Evolutionary conservation across 2,329 filamentous ascomycete species (phyloP), one percentile per base, ranked within the genome.

Genomic region (Aureobasidium uvarum): DNA sequence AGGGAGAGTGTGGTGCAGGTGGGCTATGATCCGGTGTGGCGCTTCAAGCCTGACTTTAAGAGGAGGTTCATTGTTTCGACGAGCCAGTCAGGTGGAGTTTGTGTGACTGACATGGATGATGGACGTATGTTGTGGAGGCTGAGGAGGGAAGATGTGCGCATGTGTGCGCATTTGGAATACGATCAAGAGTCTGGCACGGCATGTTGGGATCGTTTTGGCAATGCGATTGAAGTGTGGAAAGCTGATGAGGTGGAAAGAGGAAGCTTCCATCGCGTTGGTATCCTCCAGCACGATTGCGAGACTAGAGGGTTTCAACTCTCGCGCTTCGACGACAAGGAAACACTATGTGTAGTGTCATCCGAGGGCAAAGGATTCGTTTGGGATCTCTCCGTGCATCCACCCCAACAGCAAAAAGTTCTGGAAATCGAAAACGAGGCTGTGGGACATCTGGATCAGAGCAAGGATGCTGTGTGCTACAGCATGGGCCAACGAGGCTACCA

Each of bases 111-210:
- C 67, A 81, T 82, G 77, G 79, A 81, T 52, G 74, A 75, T 18
- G 79, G 79, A 13, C 66, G 67, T 4, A 70, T 76, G 18, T 69
- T 82, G 6, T 81, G 79, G 77, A 70, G 72, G 13, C 59, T 74
- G 28, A 56, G 67, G 8, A 64, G 68, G 25, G 66, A 75, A 13
- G 71, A 73, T 0, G 79, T 81, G 38, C 74, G 78, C 14, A 74
- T 76, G 5, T 80, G 77, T 64, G 80, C 80, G 1, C 80, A 81
- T 70, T 70, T 82, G 13, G 80, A 82, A 62, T 82, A 82, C 63
- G 60, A 63, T 16, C 60, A 63, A 45, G 74, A 81, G 65, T 76
- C 80, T 70, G 80, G 79, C 13, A 78, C 76, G 56, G 78, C 76
- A 2, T 78, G 79, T 2, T 82, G 78, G 70, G 80, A 81, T 68